Conservation (phyloP, 2,329 filamentous ascomycete genomes). For the Ciborinia camelliae region DNA sequence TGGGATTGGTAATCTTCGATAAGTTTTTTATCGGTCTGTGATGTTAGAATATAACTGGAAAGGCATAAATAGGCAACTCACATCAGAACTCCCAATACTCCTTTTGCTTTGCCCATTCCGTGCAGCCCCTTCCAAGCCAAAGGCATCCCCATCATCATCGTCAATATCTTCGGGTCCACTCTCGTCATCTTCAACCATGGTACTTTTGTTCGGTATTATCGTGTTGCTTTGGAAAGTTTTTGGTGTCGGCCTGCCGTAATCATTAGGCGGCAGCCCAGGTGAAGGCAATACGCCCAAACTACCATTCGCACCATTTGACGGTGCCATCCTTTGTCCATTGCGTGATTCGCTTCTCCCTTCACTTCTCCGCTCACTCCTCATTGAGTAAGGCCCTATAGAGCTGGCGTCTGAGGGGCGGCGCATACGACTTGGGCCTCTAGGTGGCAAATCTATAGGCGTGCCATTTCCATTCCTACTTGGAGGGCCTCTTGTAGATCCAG, state of each 20-base stretch:
- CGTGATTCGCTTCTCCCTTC: constrained; percentile 31
- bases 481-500: constrained; percentile 59
- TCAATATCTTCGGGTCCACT: constrained; percentile 67
- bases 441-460: constrained; percentile 58
- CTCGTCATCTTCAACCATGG: constrained; percentile 93
- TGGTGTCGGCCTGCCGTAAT: constrained; percentile 72
- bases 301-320: constrained; percentile 38
- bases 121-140: constrained; percentile 51
- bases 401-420: constrained; percentile 54
- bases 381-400: constrained; percentile 45
- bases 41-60: constrained; percentile 26
- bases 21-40: constrained; percentile 63
- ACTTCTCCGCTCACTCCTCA: constrained; percentile 30
- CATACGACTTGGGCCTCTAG: constrained; percentile 51
- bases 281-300: constrained; percentile 55
- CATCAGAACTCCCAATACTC: constrained; percentile 41
- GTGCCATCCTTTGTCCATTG: constrained; percentile 40
- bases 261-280: constrained; percentile 56
- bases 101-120: constrained; percentile 40
- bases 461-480: constrained; percentile 53
- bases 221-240: constrained; percentile 95
- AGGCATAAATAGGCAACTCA: constrained; percentile 27
- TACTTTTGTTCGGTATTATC: constrained; percentile 96
- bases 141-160: constrained; percentile 72
- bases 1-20: constrained; percentile 79